These are phyloP conservation scores for Tillandsia leiboldiana DNA, from an alignment of 176 grass and related monocot genomes.

Conservation along the genomic window DNA sequence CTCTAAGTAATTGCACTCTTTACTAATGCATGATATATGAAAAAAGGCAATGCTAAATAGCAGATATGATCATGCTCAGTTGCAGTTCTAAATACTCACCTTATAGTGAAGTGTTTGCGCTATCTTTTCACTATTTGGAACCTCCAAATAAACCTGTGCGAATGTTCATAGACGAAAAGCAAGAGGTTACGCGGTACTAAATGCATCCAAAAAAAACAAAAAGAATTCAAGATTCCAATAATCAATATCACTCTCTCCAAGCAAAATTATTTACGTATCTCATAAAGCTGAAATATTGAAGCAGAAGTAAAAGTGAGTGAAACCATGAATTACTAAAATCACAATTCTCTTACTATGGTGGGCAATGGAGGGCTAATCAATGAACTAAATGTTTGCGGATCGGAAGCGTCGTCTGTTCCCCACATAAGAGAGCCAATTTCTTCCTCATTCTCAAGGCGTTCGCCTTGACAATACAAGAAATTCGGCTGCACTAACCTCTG, in stretches of 20 bases:
- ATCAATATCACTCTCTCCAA: too few relatives aligned
- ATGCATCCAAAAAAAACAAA: too few relatives aligned
- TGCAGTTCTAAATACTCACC: constrained; percentile 16
- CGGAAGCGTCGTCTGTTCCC: constrained; percentile 38
- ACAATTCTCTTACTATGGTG: constrained; percentile 38
- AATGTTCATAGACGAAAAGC: neutral
- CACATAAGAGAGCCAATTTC: constrained; percentile 59
- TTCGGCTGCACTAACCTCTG: constrained; percentile 35
- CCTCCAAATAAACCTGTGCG: constrained; percentile 61
- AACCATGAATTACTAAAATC: neutral
- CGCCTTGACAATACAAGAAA: constrained; percentile 53
- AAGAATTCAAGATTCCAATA: constrained; percentile 3
- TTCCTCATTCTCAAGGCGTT: constrained; percentile 45
- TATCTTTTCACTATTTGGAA: constrained; percentile 50
- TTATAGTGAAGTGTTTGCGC: constrained; percentile 54
- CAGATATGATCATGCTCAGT: neutral
- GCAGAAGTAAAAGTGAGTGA: too few relatives aligned
- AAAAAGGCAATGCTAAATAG: neutral
- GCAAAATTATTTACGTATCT: too few relatives aligned
- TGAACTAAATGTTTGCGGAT: constrained; percentile 32
- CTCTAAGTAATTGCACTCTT: neutral
- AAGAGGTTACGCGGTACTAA: constrained; percentile 1
- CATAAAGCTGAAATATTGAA: too few relatives aligned
- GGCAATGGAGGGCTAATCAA: constrained; percentile 43
- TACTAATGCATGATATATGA: neutral